Conservation (phyloP, 2,329 filamentous ascomycete species). For the Camillea tinctor region DNA sequence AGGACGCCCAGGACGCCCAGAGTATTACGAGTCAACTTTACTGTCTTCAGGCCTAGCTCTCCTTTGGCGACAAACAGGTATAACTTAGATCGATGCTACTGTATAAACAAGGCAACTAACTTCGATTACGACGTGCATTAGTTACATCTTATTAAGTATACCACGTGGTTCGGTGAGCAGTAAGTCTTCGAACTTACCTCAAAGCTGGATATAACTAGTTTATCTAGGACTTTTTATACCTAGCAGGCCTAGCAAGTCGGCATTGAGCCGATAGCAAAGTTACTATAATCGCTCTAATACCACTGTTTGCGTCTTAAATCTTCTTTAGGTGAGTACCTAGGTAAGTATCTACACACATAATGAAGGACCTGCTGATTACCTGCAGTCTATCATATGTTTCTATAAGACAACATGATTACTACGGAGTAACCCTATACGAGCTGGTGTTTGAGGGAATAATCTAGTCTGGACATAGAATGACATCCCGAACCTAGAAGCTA, state of each 20-base stretch:
- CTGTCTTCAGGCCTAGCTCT: neutral
- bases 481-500: too few species aligned
- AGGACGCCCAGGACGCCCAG: neutral
- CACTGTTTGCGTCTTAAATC: neutral
- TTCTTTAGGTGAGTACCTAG: too few species aligned
- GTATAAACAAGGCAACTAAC: neutral
- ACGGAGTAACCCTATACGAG: too few species aligned
- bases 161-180: neutral
- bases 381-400: neutral
- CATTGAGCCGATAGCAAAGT: neutral
- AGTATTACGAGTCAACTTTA: neutral
- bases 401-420: too few species aligned
- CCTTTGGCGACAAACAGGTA: neutral
- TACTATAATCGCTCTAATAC: neutral
- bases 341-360: too few species aligned
- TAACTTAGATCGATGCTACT: neutral
- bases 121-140: neutral
- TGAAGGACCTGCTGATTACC: neutral
- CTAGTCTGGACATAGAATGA: too few species aligned
- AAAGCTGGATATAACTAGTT: neutral
- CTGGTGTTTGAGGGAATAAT: too few species aligned
- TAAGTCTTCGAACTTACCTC: neutral
- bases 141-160: neutral
- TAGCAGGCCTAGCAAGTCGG: neutral
- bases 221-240: neutral